These are phyloP conservation scores for Yamadazyma diddensiae DNA, from an alignment of 1,139 yeast species.

Conservation along the genomic window DNA sequence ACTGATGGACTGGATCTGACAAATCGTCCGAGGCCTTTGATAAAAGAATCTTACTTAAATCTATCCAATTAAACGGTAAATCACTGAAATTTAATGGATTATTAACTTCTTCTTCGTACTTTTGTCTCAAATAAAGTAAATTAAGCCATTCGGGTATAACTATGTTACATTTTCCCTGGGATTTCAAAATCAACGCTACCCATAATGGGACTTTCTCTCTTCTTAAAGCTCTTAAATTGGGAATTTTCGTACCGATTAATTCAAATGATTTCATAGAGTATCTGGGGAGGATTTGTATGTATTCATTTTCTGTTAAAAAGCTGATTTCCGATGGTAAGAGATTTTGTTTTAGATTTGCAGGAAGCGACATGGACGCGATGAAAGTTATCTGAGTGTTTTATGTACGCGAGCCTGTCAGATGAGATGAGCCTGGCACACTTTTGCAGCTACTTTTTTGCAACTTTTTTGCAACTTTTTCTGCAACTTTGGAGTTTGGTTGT, in stretches of 20 bases:
- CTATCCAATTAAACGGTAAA: constrained; percentile 89
- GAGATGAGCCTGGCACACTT: too few relatives aligned
- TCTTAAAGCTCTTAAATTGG: constrained; percentile 63
- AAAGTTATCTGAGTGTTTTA: too few relatives aligned
- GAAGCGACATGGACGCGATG: constrained; percentile 55
- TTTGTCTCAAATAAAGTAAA: constrained; percentile 49
- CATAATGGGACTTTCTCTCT: constrained; percentile 77
- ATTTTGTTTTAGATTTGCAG: constrained; percentile 51
- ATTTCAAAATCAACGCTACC: constrained; percentile 80
- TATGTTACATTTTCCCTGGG: constrained; percentile 82
- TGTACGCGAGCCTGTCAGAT: too few relatives aligned
- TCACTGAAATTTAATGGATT: constrained; percentile 59
- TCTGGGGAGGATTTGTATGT: constrained; percentile 70
- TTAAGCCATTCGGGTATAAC: constrained; percentile 89
- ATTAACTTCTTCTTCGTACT: constrained; percentile 66
- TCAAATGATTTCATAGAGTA: constrained; percentile 63
- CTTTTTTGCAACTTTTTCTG: too few relatives aligned
- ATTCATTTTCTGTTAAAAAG: constrained; percentile 81
- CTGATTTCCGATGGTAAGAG: constrained; percentile 77
- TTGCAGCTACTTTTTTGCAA: too few relatives aligned
- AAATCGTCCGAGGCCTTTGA: constrained; percentile 74
- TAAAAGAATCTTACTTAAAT: constrained; percentile 65
- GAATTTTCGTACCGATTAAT: constrained; percentile 57
- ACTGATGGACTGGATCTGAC: constrained; percentile 58
- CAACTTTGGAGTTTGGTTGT: too few relatives aligned